Base-by-base conservation (phyloP, 371 early-diverging fungal genomes). In the Mortierella sp. region DNA sequence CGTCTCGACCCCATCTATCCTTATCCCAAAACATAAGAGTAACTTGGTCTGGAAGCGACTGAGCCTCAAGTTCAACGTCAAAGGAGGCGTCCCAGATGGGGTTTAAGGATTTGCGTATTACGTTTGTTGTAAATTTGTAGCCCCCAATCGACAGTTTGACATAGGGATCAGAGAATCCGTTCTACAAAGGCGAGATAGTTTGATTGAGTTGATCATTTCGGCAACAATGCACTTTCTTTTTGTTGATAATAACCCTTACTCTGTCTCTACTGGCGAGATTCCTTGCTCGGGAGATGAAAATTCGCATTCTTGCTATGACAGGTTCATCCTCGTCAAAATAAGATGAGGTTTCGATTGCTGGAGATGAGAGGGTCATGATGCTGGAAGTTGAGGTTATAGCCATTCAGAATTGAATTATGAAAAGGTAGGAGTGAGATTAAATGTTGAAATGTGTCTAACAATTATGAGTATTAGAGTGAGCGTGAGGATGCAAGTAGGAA, bases 81-180 rank as follows among this genome's bases (percentile, higher is more conserved):
- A 93, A 93, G 57, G 87, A 79, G 12, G 84, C 88, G 62, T 94
- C 87, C 95, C 96, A 96, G 26, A 85, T 87, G 1, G 96, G 96
- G 64, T 91, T 88, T 51, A 96, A 76, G 15, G 87, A 91, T 64
- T 92, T 88, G 63, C 86, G 82, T 64, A 93, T 76, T 7, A 92
- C 89, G 32, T 89, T 84, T 31, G 96, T 94, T 17, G 87, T 89
- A 65, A 89, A 89, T 56, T 88, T 90, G 72, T 90, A 89, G 40
- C 89, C 88, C 12, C 92, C 92, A 53, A 87, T 68, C 12, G 85
- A 82, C 28, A 87, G 62, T 28, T 85, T 83, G 29, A 87, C 89
- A 72, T 90, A 93, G 22, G 91, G 90, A 76, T 91, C 90, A 4
- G 90, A 89, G 31, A 85, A 86, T 1, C 92, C 91, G 8, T 88